Percentiles rank a stretch among this genome's conserved stretches.
phyloP scores from a whole-genome alignment of 441 rosid genomes.

The Syzygium syzygioides region DNA sequence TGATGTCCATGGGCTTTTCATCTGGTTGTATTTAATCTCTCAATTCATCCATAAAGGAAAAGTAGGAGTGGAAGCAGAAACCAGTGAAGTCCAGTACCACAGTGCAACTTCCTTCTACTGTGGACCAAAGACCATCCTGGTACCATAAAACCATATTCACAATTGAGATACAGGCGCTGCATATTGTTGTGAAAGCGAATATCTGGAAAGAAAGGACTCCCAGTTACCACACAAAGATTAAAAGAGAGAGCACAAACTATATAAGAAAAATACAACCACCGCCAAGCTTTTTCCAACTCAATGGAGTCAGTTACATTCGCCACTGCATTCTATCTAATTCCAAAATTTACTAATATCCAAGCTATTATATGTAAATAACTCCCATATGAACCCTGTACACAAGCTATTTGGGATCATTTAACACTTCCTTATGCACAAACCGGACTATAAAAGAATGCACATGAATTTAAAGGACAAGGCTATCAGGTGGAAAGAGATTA shows the following conservation, averaged over 20 bases:
- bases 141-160: background rate
- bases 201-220: background rate
- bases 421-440: background rate
- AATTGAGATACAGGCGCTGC: background rate
- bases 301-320: background rate
- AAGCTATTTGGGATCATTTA: background rate
- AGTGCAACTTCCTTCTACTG: slow-evolving; percentile 61
- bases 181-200: background rate
- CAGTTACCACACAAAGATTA: background rate
- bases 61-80: slow-evolving; percentile 89
- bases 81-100: slow-evolving; percentile 66
- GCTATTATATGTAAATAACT: background rate
- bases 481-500: background rate
- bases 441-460: background rate
- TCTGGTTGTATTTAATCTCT: slow-evolving; percentile 38
- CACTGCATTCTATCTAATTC: background rate
- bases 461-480: background rate
- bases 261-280: background rate
- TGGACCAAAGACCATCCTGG: slow-evolving; percentile 66
- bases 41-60: slow-evolving; percentile 84
- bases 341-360: background rate
- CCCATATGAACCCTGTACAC: background rate
- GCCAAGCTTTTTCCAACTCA: background rate
- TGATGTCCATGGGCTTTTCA: slow-evolving; percentile 53
- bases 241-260: background rate